Conservation (phyloP, 306 rosid genomes). For the Potentilla sterilis region DNA sequence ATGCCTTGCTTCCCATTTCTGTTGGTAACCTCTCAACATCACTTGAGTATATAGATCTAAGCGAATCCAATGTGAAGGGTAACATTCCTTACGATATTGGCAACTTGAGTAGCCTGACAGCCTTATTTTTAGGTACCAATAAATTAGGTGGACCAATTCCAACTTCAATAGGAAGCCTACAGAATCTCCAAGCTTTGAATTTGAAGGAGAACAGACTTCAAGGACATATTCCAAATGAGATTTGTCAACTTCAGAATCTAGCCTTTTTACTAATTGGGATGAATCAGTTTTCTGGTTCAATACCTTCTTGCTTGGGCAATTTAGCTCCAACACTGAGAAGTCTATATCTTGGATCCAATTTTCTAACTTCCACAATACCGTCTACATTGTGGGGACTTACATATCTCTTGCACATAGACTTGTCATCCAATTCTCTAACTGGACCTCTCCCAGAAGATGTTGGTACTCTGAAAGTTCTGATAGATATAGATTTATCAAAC, state of each 20-base stretch:
- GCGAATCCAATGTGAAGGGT: neutral
- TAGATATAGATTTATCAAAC: constrained; percentile 1
- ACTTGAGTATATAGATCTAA: neutral
- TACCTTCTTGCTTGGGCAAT: constrained; percentile 18
- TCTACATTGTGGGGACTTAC: neutral
- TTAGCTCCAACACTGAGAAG: neutral
- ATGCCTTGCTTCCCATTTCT: neutral
- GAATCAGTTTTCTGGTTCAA: constrained; percentile 10
- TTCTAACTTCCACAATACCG: constrained; percentile 12
- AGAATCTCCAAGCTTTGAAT: constrained; percentile 1
- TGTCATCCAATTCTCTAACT: constrained; percentile 20
- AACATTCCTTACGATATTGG: constrained; percentile 7
- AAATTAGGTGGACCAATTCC: constrained; percentile 6
- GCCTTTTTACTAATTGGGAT: neutral
- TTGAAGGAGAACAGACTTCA: neutral
- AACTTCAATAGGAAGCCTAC: neutral
- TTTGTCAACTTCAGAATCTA: constrained; percentile 9
- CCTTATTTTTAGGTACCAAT: neutral
- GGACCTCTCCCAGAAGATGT: constrained; percentile 8
- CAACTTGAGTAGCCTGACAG: neutral
- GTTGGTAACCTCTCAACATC: constrained; percentile 9
- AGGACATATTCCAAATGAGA: constrained; percentile 5
- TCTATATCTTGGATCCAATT: neutral
- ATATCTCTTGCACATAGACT: neutral
- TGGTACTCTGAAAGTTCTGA: neutral